Conservation (phyloP, 352 stramenopile genomes). For the Phytophthora colocasiae region DNA sequence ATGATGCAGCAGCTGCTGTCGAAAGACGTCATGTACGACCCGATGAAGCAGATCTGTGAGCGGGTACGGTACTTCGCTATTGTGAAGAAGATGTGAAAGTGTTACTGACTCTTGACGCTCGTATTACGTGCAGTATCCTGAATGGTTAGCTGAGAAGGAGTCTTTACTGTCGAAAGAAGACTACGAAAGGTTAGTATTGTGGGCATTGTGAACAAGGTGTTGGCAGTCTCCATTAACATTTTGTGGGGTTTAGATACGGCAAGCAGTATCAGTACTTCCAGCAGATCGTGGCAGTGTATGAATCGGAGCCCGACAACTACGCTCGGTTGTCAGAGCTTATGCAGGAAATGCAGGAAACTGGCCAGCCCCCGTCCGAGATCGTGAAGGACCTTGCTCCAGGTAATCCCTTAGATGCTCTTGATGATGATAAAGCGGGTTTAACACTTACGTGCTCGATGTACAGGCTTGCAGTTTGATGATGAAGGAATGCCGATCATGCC, state of each 20-base stretch:
- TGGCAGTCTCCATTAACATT: slow-evolving; percentile 7
- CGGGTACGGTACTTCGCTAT: slow-evolving; percentile 42
- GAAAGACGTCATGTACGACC: slow-evolving; percentile 99
- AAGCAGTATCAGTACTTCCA: slow-evolving; percentile 99
- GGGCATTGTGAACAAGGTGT: not conserved
- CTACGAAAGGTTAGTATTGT: slow-evolving; percentile 76
- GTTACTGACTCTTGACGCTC: not conserved
- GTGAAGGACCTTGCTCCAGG: slow-evolving; percentile 98
- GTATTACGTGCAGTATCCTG: slow-evolving; percentile 86
- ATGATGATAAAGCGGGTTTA: too few relatives aligned
- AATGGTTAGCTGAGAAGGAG: slow-evolving; percentile 96
- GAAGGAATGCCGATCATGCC: slow-evolving; percentile 98
- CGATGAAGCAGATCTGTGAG: slow-evolving; percentile 96
- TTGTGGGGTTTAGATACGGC: slow-evolving; percentile 76
- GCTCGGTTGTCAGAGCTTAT: slow-evolving; percentile 96
- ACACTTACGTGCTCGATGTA: not conserved
- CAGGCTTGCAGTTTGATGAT: slow-evolving; percentile 94
- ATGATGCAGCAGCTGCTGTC: slow-evolving; percentile 99
- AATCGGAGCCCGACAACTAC: slow-evolving; percentile 97
- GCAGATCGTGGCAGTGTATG: slow-evolving; percentile 96
- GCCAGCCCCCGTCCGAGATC: slow-evolving; percentile 97
- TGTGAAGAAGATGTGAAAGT: not conserved
- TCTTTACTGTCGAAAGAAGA: slow-evolving; percentile 90
- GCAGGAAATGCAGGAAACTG: slow-evolving; percentile 95
- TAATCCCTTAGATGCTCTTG: slow-evolving; percentile 1